Evolutionary conservation across 192 early-diverging fungal species (phyloP).

Genomic region (Backusella australiensis): DNA sequence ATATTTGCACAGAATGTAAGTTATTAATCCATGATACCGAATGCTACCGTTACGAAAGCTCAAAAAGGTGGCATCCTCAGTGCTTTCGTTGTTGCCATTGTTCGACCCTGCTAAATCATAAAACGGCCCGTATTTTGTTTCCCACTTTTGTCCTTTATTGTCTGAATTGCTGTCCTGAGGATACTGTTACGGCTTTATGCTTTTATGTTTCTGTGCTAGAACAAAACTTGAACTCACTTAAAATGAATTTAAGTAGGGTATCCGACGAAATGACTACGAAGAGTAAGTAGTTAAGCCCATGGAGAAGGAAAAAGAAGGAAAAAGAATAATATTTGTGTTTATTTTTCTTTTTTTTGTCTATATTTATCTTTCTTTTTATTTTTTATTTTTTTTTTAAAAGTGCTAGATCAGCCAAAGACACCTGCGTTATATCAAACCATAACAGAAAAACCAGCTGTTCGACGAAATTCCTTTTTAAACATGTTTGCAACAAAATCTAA

Average conservation of each 20-base stretch:
- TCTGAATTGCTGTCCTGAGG: constrained; percentile 1
- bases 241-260: constrained; percentile 77
- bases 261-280: constrained; percentile 62
- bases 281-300: background rate
- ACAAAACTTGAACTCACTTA: constrained; percentile 88
- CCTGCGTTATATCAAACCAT: background rate
- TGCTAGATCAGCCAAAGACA: background rate
- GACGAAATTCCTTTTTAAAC: constrained; percentile 2
- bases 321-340: background rate
- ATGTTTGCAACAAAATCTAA: constrained; percentile 3
- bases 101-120: background rate
- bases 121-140: constrained; percentile 62
- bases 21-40: background rate
- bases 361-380: background rate
- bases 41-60: background rate
- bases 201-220: constrained; percentile 82
- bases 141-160: constrained; percentile 43
- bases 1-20: constrained; percentile 8
- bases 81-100: constrained; percentile 3
- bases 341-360: background rate
- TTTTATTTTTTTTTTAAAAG: background rate
- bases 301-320: constrained; percentile 15
- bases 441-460: background rate
- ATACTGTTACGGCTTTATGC: constrained; percentile 45
- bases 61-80: constrained; percentile 1